A percentile compares a stretch with the other conserved stretches of the same genome.
These are phyloP conservation scores for Pestalotiopsis fici DNA, from an alignment of 2,329 filamentous ascomycete genomes.

Conservation along the genomic window DNA sequence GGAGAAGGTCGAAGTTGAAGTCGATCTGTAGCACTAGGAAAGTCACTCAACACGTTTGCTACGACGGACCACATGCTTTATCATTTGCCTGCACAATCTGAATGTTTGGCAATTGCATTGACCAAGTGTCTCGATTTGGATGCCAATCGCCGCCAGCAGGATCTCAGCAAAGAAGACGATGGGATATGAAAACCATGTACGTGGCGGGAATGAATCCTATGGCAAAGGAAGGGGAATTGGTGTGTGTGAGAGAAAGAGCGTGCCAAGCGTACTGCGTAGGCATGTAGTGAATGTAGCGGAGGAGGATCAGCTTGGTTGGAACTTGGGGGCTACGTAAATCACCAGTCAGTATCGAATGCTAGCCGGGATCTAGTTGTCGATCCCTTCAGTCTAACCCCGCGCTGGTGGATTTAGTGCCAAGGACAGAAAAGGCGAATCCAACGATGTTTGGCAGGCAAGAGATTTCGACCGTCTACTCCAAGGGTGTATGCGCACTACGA, in stretches of 20 bases:
- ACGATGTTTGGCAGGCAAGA: neutral
- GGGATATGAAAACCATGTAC: neutral
- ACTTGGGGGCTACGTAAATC: neutral
- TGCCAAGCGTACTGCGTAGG: neutral
- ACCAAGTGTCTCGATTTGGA: neutral
- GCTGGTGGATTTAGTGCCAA: neutral
- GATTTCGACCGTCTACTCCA: neutral
- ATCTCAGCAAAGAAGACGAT: neutral
- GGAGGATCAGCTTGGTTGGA: neutral
- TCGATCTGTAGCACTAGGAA: neutral
- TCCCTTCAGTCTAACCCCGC: neutral
- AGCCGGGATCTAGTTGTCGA: neutral
- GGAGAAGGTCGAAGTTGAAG: neutral
- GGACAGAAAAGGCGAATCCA: neutral
- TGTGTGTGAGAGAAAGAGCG: no score
- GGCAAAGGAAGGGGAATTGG: neutral
- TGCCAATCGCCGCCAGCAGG: neutral
- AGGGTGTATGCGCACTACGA: no score
- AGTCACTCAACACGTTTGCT: neutral
- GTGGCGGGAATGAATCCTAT: neutral
- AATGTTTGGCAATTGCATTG: neutral
- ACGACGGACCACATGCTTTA: neutral
- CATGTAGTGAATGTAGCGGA: neutral
- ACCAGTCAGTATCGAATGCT: neutral
- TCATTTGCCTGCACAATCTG: neutral